Evolutionary conservation across 148 eudicot genomes (phyloP).

Genomic region (Chenopodium berlandieri): DNA sequence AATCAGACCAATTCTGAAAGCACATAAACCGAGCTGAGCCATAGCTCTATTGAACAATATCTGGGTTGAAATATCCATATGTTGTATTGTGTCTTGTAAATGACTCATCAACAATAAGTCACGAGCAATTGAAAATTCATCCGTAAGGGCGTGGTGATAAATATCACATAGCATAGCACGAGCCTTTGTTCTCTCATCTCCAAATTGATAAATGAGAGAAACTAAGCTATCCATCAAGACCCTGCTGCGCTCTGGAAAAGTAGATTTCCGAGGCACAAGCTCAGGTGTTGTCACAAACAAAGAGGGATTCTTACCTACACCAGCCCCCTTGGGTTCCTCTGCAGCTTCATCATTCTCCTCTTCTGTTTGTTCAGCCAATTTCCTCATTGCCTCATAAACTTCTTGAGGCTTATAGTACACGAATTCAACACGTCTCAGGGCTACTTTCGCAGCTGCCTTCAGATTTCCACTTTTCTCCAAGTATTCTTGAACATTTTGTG

Average conservation of each 20-base stretch:
- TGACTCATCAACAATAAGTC: conserved; percentile 92
- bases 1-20: conserved; percentile 76
- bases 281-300: conserved; percentile 69
- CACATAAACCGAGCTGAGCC: conserved; percentile 89
- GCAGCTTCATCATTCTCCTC: conserved; percentile 37
- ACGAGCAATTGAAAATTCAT: conserved; percentile 71
- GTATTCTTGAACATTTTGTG: conserved; percentile 77
- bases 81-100: conserved; percentile 80
- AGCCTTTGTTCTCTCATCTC: conserved; percentile 92
- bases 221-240: conserved; percentile 78
- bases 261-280: conserved; percentile 69
- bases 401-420: conserved; percentile 76
- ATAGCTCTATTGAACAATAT: conserved; percentile 84
- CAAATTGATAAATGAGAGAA: conserved; percentile 74
- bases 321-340: conserved; percentile 36
- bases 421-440: conserved; percentile 70
- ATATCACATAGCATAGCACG: conserved; percentile 96
- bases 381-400: conserved; percentile 84
- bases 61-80: conserved; percentile 86
- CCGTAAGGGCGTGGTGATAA: conserved; percentile 82
- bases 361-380: conserved; percentile 56
- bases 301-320: conserved; percentile 53
- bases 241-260: conserved; percentile 72
- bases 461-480: conserved; percentile 53
- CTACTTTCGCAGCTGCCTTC: conserved; percentile 72